A percentile compares a stretch with the other conserved stretches of the same genome.
Evolutionary conservation across 208 protist genomes (phyloP).

Genomic region (Trypanosoma boissoni): DNA sequence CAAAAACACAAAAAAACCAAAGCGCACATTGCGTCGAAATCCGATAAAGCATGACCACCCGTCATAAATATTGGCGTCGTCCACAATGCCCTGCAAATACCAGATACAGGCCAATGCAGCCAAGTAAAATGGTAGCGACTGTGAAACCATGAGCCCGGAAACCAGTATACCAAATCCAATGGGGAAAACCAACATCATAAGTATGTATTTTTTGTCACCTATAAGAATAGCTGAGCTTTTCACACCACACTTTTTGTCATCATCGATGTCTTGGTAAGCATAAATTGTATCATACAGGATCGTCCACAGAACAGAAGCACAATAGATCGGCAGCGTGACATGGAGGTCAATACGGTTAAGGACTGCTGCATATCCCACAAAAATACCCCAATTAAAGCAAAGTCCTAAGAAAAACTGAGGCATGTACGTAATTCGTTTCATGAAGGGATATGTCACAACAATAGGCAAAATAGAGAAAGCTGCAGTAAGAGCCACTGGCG

Average conservation of each 20-base stretch:
- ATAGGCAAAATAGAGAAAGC: slow-evolving; percentile 61
- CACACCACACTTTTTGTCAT: slow-evolving; percentile 77
- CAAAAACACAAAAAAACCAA: slow-evolving; percentile 66
- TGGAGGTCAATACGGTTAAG: slow-evolving; percentile 67
- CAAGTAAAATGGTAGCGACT: slow-evolving; percentile 75
- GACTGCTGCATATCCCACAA: slow-evolving; percentile 86
- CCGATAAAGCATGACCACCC: slow-evolving; percentile 66
- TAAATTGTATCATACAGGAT: slow-evolving; percentile 87
- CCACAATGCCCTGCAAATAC: slow-evolving; percentile 67
- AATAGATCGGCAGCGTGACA: slow-evolving; percentile 73
- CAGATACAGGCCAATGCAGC: slow-evolving; percentile 53
- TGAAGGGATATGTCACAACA: slow-evolving; percentile 73
- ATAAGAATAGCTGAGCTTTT: slow-evolving; percentile 83
- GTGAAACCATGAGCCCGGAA: slow-evolving; percentile 62
- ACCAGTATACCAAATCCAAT: slow-evolving; percentile 44
- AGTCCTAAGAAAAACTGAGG: slow-evolving; percentile 77
- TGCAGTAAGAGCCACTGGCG: slow-evolving; percentile 53
- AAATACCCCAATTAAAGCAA: slow-evolving; percentile 85
- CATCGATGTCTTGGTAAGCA: slow-evolving; percentile 72
- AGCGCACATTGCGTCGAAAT: slow-evolving; percentile 64
- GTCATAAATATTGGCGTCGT: slow-evolving; percentile 89
- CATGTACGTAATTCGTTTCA: slow-evolving; percentile 80
- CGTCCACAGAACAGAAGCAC: slow-evolving; percentile 64
- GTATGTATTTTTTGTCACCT: slow-evolving; percentile 78
- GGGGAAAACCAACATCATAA: slow-evolving; percentile 53